A percentile compares a stretch with the other conserved stretches of the same genome.
Evolutionary conservation across 2,329 filamentous ascomycete genomes (phyloP).

Genomic region (Penicillium oxalicum): DNA sequence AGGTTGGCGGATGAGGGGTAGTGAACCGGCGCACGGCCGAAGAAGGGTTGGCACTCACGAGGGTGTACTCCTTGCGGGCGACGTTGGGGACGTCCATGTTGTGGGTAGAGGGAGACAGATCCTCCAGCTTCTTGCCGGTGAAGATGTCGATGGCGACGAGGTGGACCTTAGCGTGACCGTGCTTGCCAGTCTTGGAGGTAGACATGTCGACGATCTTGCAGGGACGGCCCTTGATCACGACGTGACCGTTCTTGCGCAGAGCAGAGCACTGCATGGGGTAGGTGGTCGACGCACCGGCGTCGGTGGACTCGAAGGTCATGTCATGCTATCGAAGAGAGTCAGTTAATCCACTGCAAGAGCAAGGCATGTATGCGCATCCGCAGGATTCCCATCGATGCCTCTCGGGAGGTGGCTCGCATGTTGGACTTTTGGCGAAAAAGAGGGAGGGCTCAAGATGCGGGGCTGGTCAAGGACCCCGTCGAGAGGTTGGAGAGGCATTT

Average conservation of each 20-base stretch:
- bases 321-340: slow-evolving; percentile 50
- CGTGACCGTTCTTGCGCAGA: slow-evolving; percentile 97
- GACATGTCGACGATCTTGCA: slow-evolving; percentile 99
- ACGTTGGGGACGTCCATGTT: slow-evolving; percentile 88
- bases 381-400: neutral
- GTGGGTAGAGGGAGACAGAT: slow-evolving; percentile 94
- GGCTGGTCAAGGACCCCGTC: slow-evolving; percentile 20
- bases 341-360: neutral
- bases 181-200: slow-evolving; percentile 99
- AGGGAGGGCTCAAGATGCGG: slow-evolving; percentile 26
- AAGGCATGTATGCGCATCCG: neutral
- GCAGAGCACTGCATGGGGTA: slow-evolving; percentile 99
- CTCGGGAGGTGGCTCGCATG: slow-evolving; percentile 5
- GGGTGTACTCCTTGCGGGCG: slow-evolving; percentile 81
- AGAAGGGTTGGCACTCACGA: slow-evolving; percentile 58
- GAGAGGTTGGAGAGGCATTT: slow-evolving; percentile 21
- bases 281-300: slow-evolving; percentile 91
- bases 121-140: slow-evolving; percentile 99
- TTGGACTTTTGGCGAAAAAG: slow-evolving; percentile 13
- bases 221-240: slow-evolving; percentile 96
- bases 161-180: slow-evolving; percentile 99
- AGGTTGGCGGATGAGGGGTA: neutral
- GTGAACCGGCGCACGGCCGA: neutral
- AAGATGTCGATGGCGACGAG: slow-evolving; percentile 98
- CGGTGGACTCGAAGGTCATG: slow-evolving; percentile 81